Evolutionary conservation across 306 rosid genomes (phyloP).

Genomic region (Adenanthera pavonina): DNA sequence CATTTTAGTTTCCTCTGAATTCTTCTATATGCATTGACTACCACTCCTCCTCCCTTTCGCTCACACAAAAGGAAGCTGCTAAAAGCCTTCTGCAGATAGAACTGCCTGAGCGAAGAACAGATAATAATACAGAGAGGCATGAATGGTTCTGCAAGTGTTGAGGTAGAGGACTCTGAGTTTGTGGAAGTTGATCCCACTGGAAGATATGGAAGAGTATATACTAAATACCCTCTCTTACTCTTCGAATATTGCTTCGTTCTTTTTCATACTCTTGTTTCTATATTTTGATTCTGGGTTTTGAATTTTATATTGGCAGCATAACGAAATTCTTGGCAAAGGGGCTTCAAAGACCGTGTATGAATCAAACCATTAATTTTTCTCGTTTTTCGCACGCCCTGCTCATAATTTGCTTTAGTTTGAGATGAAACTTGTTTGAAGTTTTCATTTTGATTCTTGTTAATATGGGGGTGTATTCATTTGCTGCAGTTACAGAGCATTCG

Average conservation of each 20-base stretch:
- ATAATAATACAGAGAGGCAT: constrained; percentile 50
- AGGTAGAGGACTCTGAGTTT: constrained; percentile 61
- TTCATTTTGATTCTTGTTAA: constrained; percentile 23
- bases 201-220: constrained; percentile 95
- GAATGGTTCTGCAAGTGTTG: constrained; percentile 62
- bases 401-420: constrained; percentile 26
- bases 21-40: constrained; percentile 35
- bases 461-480: constrained; percentile 35
- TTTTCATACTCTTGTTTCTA: constrained; percentile 16
- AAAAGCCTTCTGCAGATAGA: constrained; percentile 28
- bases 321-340: constrained; percentile 97
- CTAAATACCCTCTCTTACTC: constrained; percentile 32
- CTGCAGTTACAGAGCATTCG: constrained; percentile 87
- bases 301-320: constrained; percentile 61
- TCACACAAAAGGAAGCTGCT: not conserved
- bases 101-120: constrained; percentile 30
- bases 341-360: constrained; percentile 94
- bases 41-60: constrained; percentile 26
- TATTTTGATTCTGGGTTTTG: constrained; percentile 43
- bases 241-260: constrained; percentile 9
- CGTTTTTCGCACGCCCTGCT: constrained; percentile 19
- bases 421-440: constrained; percentile 9
- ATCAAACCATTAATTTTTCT: constrained; percentile 28
- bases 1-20: constrained; percentile 20
- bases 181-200: constrained; percentile 98